Conservation (phyloP, 2,329 filamentous ascomycete genomes). For the Daldinia eschscholtzii region DNA sequence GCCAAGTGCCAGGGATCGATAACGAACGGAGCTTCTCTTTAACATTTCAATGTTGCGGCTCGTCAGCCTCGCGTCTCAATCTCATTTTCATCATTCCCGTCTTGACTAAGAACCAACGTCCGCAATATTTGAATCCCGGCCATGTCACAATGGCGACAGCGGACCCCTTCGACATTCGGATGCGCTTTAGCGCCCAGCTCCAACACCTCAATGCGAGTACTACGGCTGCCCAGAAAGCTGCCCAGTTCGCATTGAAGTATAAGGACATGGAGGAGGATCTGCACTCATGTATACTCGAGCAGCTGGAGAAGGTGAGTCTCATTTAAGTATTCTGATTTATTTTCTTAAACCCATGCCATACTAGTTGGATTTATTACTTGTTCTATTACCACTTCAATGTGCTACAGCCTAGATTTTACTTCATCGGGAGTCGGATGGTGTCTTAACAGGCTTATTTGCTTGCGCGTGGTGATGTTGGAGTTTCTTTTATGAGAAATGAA, state of each 20-base stretch:
- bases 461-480: neutral
- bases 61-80: constrained; percentile 18
- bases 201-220: constrained; percentile 92
- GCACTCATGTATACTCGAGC: constrained; percentile 96
- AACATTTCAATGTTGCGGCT: constrained; percentile 1
- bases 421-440: neutral
- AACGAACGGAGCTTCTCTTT: constrained; percentile 5
- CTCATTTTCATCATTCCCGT: constrained; percentile 5
- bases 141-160: constrained; percentile 64
- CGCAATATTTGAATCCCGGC: neutral
- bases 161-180: constrained; percentile 97
- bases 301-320: constrained; percentile 79
- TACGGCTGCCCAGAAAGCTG: constrained; percentile 89
- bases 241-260: constrained; percentile 94
- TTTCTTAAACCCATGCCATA: neutral
- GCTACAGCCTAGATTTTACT: neutral
- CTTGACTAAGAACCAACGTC: neutral
- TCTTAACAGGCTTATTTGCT: neutral
- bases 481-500: neutral
- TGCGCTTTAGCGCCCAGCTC: constrained; percentile 93
- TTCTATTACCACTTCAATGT: too few species aligned
- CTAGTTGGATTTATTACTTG: neutral
- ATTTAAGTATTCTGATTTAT: neutral
- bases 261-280: constrained; percentile 96
- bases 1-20: constrained; percentile 4